Base-by-base conservation (phyloP, 495 filamentous ascomycete species). In the Podospora didyma region DNA sequence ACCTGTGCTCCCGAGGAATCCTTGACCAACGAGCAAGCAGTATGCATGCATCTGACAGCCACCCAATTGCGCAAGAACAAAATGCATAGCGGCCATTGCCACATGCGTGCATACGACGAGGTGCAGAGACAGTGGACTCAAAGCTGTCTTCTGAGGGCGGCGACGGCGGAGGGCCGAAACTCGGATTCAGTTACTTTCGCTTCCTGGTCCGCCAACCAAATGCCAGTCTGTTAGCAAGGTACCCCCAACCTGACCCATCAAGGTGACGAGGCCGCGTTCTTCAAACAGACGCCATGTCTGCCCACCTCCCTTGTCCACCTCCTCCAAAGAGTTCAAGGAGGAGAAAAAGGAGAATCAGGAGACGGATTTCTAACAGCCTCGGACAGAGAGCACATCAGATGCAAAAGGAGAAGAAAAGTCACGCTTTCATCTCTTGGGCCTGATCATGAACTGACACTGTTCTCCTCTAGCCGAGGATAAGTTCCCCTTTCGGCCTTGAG, bases 381-480 rank as follows among this genome's bases (percentile, higher is more conserved):
- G 26, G 26, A 9, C 3, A 31, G 26, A 3, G 9, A 31, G 26
- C 26, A 31, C 26, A 31, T 31, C 26, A 31, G 26, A 31, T 31
- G 26, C 26, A 31, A 31, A 31, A n/a, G n/a, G n/a, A n/a, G n/a
- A n/a, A n/a, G n/a, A n/a, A n/a, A n/a, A n/a, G n/a, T 9, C 26
- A 31, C 9, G 26, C 26, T 9, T 31, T 31, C 26, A 3, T 31
- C 9, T 9, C 26, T 31, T 9, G 9, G 4, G 26, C 26, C 26
- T 31, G 26, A 31, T 9, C 9, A 9, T 31, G 26, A 9, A 3
- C 26, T 31, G 26, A 31, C 26, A 9, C 9, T 35, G 7, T 62
- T 64, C 53, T 60, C 57, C 53, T 60, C 49, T 59, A 65, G 60
- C 63, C 63, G 63, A 65, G 57, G 57, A 49, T 62, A 65, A 60